Conservation (phyloP, 75 land plant species). For the Azolla pinnata region DNA sequence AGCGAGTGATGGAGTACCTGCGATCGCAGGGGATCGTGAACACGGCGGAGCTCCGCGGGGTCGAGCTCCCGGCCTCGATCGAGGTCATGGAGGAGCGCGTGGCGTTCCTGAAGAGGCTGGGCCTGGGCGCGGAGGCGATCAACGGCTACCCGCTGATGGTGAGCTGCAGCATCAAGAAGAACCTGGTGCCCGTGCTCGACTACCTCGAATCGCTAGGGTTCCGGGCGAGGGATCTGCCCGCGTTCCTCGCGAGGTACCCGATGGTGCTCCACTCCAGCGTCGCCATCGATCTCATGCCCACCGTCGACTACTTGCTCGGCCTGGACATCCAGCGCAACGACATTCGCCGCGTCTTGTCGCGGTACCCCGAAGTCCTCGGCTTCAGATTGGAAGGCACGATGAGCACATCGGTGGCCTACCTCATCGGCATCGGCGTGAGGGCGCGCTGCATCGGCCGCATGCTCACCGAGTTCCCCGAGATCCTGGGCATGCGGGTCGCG, state of each 20-base stretch:
- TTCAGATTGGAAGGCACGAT: slow-evolving; percentile 85
- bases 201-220: slow-evolving; percentile 68
- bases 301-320: slow-evolving; percentile 63
- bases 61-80: slow-evolving; percentile 62
- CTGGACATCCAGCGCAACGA: slow-evolving; percentile 53
- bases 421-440: slow-evolving; percentile 75
- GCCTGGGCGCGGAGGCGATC: slow-evolving; percentile 58
- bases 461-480: slow-evolving; percentile 64
- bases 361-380: slow-evolving; percentile 74
- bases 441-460: slow-evolving; percentile 52
- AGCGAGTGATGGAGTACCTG: slow-evolving; percentile 33
- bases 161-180: slow-evolving; percentile 86
- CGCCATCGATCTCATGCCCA: slow-evolving; percentile 58
- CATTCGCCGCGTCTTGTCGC: slow-evolving; percentile 57
- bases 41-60: slow-evolving; percentile 63
- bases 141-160: slow-evolving; percentile 69
- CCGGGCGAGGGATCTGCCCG: slow-evolving; percentile 38
- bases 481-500: slow-evolving; percentile 77
- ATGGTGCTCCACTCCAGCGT: slow-evolving; percentile 80
- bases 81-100: slow-evolving; percentile 72
- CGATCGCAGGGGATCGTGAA: slow-evolving; percentile 43
- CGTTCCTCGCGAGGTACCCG: slow-evolving; percentile 56
- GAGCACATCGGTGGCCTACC: slow-evolving; percentile 76
- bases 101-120: slow-evolving; percentile 64
- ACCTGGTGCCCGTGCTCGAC: slow-evolving; percentile 75